phyloP scores from a whole-genome alignment of 2,329 filamentous ascomycete species.

The Tolypocladium album region DNA sequence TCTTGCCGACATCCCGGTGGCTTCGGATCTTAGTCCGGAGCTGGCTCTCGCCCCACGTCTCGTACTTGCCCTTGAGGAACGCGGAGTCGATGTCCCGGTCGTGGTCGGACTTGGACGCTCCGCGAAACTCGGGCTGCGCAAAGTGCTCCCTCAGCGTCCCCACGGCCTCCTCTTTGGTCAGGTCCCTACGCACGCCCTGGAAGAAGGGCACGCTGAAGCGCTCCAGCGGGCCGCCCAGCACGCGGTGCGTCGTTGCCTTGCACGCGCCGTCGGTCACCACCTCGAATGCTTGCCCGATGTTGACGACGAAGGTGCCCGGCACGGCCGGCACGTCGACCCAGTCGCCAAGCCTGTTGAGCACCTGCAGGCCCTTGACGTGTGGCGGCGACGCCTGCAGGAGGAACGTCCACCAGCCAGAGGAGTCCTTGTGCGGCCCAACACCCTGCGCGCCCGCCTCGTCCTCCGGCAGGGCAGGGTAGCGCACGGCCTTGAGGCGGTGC shows the following conservation, averaged over 20 bases:
- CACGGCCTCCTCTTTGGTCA: slow-evolving; percentile 13
- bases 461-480: slow-evolving; percentile 10
- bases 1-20: slow-evolving; percentile 34
- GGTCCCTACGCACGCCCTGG: slow-evolving; percentile 38
- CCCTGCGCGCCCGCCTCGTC: slow-evolving; percentile 27
- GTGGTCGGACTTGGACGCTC: background rate
- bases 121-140: background rate
- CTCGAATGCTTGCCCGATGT: slow-evolving; percentile 48
- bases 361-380: slow-evolving; percentile 37
- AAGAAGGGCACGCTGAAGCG: slow-evolving; percentile 35
- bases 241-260: slow-evolving; percentile 39
- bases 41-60: slow-evolving; percentile 45
- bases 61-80: slow-evolving; percentile 34
- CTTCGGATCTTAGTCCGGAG: slow-evolving; percentile 42
- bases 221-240: slow-evolving; percentile 21
- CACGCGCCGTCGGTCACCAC: slow-evolving; percentile 43
- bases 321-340: slow-evolving; percentile 41
- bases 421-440: slow-evolving; percentile 53
- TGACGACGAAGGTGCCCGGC: slow-evolving; percentile 42
- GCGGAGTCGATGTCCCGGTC: slow-evolving; percentile 10
- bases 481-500: background rate
- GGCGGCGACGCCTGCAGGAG: slow-evolving; percentile 42
- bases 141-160: background rate
- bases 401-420: slow-evolving; percentile 50
- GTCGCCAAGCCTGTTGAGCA: slow-evolving; percentile 31